Base-by-base conservation (phyloP, 768 basidiomycete species). In the Amanita polypyramis region DNA sequence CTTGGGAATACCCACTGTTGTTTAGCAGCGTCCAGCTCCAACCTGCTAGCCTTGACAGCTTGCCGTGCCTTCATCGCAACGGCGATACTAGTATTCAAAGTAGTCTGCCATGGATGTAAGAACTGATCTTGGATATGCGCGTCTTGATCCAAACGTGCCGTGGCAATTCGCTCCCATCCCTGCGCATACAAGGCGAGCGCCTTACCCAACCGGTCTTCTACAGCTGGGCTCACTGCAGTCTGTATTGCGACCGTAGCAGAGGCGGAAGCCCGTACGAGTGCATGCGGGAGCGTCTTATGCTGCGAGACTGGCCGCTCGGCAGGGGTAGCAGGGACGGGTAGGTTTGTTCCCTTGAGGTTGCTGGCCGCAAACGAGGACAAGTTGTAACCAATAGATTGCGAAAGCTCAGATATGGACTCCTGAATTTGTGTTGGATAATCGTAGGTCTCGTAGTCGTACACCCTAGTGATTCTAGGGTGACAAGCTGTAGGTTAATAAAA, bases 281-380 rank as follows among this genome's bases (percentile, higher is more conserved):
- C 95, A 57, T 98, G 96, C 0, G 96, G 90, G 45, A 98, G 84
- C 0, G 96, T 98, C 80, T 98, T 98, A 72, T 93, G 92, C 57
- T 83, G 84, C 21, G 69, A 60, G 2, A 70, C 66, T 19, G 77
- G 73, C 1, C 78, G 70, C 0, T 80, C 65, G 37, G 78, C 58
- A 15, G 82, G 78, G 2, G 76, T 65, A 23, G 55, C 48, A 14
- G 90, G 88, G 2, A 78, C 72, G 38, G 92, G 90, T 34, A 94
- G 75, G 61, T 84, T 85, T 32, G 91, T 93, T 44, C 88, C 89
- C 63, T 89, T 90, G 61, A 90, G 76, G 66, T 92, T 91, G 58
- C 76, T 77, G 3, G 89, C 87, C 17, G 92, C 91, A 58, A 93
- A 93, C 52, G 79, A 80, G 60, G 84, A 81, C 60, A 94, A 67